A percentile compares a stretch with the other conserved stretches of the same genome.
Evolutionary conservation across 257 asterid species (phyloP).

Genomic region (Lithospermum erythrorhizon): DNA sequence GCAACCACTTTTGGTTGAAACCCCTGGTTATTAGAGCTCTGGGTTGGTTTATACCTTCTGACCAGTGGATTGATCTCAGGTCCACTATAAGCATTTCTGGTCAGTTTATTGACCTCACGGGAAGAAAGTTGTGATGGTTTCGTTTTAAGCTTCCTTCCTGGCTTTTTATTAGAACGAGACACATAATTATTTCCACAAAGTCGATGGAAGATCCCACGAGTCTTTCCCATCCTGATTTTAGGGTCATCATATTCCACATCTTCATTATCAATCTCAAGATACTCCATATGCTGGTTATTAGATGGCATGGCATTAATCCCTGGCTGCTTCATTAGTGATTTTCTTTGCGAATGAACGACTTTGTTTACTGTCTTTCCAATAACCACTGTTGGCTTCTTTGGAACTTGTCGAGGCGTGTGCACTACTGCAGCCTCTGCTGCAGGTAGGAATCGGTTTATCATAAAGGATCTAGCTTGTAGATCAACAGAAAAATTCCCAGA

Average conservation of each 20-base stretch:
- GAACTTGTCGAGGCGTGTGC: constrained; percentile 49
- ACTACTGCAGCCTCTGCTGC: constrained; percentile 81
- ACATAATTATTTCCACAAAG: constrained; percentile 61
- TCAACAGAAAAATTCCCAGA: constrained; percentile 52
- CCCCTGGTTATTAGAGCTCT: no score
- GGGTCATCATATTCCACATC: constrained; percentile 19
- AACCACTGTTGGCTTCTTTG: constrained; percentile 33
- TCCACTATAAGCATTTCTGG: constrained; percentile 75
- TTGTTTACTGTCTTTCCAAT: constrained; percentile 35
- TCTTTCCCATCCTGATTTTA: constrained; percentile 44
- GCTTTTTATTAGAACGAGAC: constrained; percentile 60
- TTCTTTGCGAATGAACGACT: constrained; percentile 39
- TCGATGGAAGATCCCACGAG: constrained; percentile 72
- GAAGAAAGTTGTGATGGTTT: constrained; percentile 40
- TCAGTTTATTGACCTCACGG: constrained; percentile 34
- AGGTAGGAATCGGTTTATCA: constrained; percentile 85
- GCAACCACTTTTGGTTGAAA: no score
- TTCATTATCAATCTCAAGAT: constrained; percentile 50
- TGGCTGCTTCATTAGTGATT: constrained; percentile 38
- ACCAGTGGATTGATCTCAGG: constrained; percentile 19
- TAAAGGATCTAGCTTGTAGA: constrained; percentile 54
- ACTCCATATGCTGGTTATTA: constrained; percentile 24
- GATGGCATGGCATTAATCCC: constrained; percentile 23
- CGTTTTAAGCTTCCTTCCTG: constrained; percentile 43
- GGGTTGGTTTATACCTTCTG: no score